Evolutionary conservation across 352 stramenopile species (phyloP).

Genomic region (Phytophthora ohioensis): DNA sequence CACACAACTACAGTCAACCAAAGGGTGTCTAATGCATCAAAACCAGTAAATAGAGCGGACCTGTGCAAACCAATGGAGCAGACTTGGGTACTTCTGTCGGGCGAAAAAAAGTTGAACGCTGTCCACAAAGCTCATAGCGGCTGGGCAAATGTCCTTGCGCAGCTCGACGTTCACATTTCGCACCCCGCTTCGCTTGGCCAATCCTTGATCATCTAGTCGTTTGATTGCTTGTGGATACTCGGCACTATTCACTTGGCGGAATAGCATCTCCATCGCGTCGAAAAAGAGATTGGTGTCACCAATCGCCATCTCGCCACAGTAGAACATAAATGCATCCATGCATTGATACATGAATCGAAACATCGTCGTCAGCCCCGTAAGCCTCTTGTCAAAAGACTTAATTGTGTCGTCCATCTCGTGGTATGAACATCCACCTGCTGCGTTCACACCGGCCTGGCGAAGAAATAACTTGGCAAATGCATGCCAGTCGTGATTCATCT

Average conservation of each 20-base stretch:
- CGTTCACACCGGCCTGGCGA: conserved; percentile 34
- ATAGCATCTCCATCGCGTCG: conserved; percentile 73
- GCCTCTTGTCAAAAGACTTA: conserved; percentile 35
- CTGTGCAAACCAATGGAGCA: conserved; percentile 86
- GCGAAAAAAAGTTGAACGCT: conserved; percentile 85
- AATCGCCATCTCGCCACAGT: conserved; percentile 83
- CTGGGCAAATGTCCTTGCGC: conserved; percentile 46
- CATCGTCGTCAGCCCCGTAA: conserved; percentile 53
- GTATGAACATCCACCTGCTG: conserved; percentile 33
- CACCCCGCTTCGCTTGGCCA: conserved; percentile 6
- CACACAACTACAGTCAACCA: conserved; percentile 6
- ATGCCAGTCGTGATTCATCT: conserved; percentile 62
- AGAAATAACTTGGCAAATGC: conserved; percentile 63
- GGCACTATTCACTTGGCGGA: conserved; percentile 71
- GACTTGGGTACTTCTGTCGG: conserved; percentile 81
- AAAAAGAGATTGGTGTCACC: conserved; percentile 82
- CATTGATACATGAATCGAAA: conserved; percentile 89
- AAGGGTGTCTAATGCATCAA: not conserved
- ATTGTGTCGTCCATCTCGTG: conserved; percentile 63
- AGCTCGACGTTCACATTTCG: conserved; percentile 39
- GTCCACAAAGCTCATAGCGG: conserved; percentile 69
- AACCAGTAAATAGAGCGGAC: conserved; percentile 39
- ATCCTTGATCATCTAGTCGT: conserved; percentile 27
- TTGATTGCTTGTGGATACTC: conserved; percentile 70
- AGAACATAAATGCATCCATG: conserved; percentile 76